Evolutionary conservation across 2,329 filamentous ascomycete genomes (phyloP), one percentile per base, ranked within the genome.

Genomic region (Apiospora aurea): DNA sequence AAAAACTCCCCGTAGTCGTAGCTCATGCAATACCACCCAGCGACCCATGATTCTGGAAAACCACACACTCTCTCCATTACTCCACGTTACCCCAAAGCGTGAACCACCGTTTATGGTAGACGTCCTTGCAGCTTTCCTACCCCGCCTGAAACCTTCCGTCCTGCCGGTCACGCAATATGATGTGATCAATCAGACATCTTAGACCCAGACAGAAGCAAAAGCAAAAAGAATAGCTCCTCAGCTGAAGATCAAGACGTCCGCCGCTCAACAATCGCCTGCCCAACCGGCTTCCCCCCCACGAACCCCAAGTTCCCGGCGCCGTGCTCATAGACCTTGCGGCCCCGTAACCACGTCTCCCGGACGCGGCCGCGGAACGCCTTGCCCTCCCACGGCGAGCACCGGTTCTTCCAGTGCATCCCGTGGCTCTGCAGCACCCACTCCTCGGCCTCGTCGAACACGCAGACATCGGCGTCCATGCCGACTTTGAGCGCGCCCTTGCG

Each of bases 391-490:
- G 95, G 95, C 71, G 92, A 95, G 85, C 94, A 95, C 79, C 94
- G 94, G 82, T 98, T 97, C 82, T 94, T 92, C 89, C 97, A 99
- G 76, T 96, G 88, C 95, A 99, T 97, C 69, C 94, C 94, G 73
- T 89, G 91, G 24, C 88, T 86, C 72, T 89, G 84, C 70, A 97
- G 91, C 34, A 91, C 88, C 88, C 96, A 99, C 76, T 89, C 88
- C 29, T 90, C 91, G n/a, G 87, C 84, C 74, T 97, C 94, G 80
- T 98, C 96, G 80, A 98, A 98, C 21, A 98, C 91, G 77, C 94
- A 96, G 61, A 98, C 88, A 80, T 98, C 96, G 0, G 92, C 96
- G 82, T 98, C 96, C 82, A 94, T 92, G 0, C 96, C 96, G 0
- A 90, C 92, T 72, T 87, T 88, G 53, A 98, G 83, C 70, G 92